phyloP scores from a whole-genome alignment of 2,329 filamentous ascomycete species.

The Botrytis deweyae region DNA sequence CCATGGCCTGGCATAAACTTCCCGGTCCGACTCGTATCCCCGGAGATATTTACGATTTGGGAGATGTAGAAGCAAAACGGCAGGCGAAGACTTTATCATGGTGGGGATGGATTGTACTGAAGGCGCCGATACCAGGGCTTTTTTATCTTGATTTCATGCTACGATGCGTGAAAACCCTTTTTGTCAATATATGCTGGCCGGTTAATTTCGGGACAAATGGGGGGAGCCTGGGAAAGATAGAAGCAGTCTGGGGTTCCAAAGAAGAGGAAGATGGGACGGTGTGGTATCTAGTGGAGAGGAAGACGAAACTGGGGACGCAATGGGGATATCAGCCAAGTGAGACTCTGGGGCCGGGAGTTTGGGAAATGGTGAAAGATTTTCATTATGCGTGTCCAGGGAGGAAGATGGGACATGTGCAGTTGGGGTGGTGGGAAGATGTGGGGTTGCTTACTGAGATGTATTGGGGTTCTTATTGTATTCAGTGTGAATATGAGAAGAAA shows the following conservation, averaged over 20 bases:
- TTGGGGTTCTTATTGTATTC: background rate
- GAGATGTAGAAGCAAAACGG: background rate
- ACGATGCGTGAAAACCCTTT: background rate
- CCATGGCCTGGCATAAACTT: background rate
- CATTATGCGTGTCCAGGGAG: background rate
- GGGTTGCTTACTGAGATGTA: background rate
- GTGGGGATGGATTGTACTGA: background rate
- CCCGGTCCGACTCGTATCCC: background rate
- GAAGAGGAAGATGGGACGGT: background rate
- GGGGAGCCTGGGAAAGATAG: background rate
- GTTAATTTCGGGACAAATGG: background rate
- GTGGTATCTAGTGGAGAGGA: slow-evolving; percentile 9
- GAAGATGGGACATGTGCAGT: background rate
- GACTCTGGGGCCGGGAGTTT: background rate
- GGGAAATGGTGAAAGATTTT: background rate
- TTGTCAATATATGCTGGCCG: background rate
- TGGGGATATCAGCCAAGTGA: background rate
- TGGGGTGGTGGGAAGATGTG: background rate
- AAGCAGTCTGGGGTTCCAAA: background rate
- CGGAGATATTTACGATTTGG: background rate
- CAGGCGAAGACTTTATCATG: background rate
- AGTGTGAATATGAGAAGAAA: background rate
- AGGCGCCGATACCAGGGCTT: background rate
- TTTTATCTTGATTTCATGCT: background rate
- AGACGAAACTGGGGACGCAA: background rate